Conservation (phyloP, 768 basidiomycete genomes). For the Vararia minispora region DNA sequence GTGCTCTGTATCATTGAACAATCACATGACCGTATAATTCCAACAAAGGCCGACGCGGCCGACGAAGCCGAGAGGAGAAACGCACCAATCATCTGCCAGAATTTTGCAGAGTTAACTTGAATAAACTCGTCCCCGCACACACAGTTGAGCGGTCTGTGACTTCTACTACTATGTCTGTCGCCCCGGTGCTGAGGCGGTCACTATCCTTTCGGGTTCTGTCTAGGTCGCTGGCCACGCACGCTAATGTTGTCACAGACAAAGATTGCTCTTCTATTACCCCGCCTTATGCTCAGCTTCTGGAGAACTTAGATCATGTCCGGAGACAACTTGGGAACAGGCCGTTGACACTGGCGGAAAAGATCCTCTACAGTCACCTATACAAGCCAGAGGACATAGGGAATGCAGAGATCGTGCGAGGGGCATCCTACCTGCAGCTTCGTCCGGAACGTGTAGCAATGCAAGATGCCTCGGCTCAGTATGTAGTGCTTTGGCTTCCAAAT, state of each 20-base stretch:
- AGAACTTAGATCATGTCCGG: slow-evolving; percentile 62
- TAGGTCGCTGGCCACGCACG: slow-evolving; percentile 27
- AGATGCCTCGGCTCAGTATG: slow-evolving; percentile 84
- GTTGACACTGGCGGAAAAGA: slow-evolving; percentile 94
- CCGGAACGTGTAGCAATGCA: slow-evolving; percentile 98
- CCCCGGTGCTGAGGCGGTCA: slow-evolving; percentile 2
- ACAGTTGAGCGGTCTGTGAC: background rate
- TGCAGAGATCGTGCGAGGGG: slow-evolving; percentile 66
- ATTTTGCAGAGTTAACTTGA: too few relatives aligned
- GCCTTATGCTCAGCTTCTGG: slow-evolving; percentile 62
- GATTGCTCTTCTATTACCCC: slow-evolving; percentile 73
- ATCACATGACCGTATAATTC: too few relatives aligned
- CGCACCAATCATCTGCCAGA: too few relatives aligned
- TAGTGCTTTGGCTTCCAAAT: slow-evolving; percentile 8
- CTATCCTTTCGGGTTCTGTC: background rate
- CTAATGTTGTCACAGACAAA: slow-evolving; percentile 34
- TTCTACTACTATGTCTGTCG: slow-evolving; percentile 7
- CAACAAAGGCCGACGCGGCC: too few relatives aligned
- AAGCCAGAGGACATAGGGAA: slow-evolving; percentile 64
- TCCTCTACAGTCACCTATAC: slow-evolving; percentile 85
- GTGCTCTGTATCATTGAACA: too few relatives aligned
- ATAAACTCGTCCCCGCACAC: too few relatives aligned
- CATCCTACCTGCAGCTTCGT: slow-evolving; percentile 79
- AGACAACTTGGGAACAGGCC: slow-evolving; percentile 60
- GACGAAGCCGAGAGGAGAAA: too few relatives aligned